Evolutionary conservation across 2,329 filamentous ascomycete species (phyloP).

Genomic region (Berkeleyomyces basicola): DNA sequence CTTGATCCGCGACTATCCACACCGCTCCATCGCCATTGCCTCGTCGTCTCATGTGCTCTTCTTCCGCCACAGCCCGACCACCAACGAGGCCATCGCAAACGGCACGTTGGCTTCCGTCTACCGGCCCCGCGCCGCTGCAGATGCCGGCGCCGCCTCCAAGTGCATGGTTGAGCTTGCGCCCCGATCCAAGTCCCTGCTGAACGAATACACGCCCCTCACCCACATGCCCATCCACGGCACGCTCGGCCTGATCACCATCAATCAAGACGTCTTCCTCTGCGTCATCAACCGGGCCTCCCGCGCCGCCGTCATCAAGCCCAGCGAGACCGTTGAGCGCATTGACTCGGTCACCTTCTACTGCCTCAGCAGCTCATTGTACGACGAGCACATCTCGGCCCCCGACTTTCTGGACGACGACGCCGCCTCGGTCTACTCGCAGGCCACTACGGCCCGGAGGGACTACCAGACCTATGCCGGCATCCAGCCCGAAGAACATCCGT

Average conservation of each 20-base stretch:
- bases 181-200: constrained; percentile 46
- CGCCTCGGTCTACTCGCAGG: constrained; percentile 30
- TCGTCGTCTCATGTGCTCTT: constrained; percentile 67
- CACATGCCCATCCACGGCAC: constrained; percentile 67
- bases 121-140: constrained; percentile 25
- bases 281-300: constrained; percentile 66
- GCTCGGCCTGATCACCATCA: constrained; percentile 69
- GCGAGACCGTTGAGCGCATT: constrained; percentile 81
- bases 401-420: constrained; percentile 37
- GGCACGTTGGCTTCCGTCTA: constrained; percentile 38
- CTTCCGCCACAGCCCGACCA: constrained; percentile 58
- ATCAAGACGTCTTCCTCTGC: constrained; percentile 75
- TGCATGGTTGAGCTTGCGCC: constrained; percentile 82
- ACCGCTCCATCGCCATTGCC: constrained; percentile 74
- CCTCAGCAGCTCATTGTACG: constrained; percentile 71
- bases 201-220: constrained; percentile 60
- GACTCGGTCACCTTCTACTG: constrained; percentile 83
- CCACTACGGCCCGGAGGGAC: constrained; percentile 18
- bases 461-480: constrained; percentile 16
- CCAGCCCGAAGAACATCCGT: constrained; percentile 67
- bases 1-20: constrained; percentile 70
- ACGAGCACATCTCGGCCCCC: constrained; percentile 45
- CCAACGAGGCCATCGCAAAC: constrained; percentile 42
- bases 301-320: constrained; percentile 68
- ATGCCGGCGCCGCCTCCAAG: constrained; percentile 33